Percentiles rank a stretch among this genome's conserved stretches.
Evolutionary conservation across 1,284 basidiomycete genomes (phyloP).

Genomic region (Cryptococcus hybrid): DNA sequence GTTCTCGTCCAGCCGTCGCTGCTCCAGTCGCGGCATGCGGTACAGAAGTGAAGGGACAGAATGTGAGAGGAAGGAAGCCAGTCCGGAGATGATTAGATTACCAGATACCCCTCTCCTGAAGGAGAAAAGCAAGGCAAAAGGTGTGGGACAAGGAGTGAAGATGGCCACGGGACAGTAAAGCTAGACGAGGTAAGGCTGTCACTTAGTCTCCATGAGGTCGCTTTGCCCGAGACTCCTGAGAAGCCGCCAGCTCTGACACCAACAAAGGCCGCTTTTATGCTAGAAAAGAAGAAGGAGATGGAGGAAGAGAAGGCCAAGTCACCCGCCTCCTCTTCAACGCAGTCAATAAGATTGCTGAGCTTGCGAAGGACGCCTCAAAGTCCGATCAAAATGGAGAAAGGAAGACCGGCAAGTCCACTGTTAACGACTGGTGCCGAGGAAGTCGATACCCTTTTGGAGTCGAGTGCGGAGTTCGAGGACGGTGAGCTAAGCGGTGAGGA

Average conservation of each 20-base stretch:
- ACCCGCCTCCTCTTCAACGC: background rate
- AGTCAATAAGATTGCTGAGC: slow-evolving; percentile 5
- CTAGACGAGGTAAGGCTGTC: slow-evolving; percentile 13
- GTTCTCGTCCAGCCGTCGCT: background rate
- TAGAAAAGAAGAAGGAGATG: background rate
- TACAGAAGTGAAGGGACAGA: no score
- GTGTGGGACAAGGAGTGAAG: background rate
- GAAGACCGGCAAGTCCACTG: slow-evolving; percentile 10
- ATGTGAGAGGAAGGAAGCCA: slow-evolving; percentile 6
- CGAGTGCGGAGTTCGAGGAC: background rate
- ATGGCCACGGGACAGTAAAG: slow-evolving; percentile 20
- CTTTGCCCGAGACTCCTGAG: slow-evolving; percentile 21
- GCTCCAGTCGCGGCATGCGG: background rate
- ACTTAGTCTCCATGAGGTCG: slow-evolving; percentile 18
- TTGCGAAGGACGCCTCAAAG: background rate
- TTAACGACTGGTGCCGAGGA: slow-evolving; percentile 6
- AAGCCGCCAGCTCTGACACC: background rate
- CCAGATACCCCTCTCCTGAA: no score
- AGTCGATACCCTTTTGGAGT: background rate
- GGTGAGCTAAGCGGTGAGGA: background rate
- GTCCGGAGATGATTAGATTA: slow-evolving; percentile 5
- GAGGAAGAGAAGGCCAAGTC: background rate
- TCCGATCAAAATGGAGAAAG: background rate
- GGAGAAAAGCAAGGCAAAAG: no score
- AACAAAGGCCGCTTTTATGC: no score